Evolutionary conservation across 306 rosid genomes (phyloP), one percentile per base, ranked within the genome.

Genomic region (Canavalia ensiformis): DNA sequence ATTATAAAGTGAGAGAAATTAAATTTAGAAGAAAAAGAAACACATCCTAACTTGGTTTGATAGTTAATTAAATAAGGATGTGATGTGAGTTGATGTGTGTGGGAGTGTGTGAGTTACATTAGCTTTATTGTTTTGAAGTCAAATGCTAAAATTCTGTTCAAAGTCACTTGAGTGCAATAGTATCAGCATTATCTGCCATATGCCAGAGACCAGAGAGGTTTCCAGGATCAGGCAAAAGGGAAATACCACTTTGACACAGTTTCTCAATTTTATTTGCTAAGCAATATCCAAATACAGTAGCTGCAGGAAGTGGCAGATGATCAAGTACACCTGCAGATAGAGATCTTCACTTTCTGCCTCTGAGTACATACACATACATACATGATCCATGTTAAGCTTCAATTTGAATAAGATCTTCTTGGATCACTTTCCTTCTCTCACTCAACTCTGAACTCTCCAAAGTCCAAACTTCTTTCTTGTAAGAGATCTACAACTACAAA

Each of bases 241-340:
- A 66, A 81, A 86, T 29, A 59, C 75, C 85, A 72, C 87, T 84
- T 81, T 81, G 81, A 82, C 85, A 85, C 87, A 81, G 80, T 80
- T 77, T 80, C 86, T 86, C 74, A 86, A 82, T 72, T 92, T 81
- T 47, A 74, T 83, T 62, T 82, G 81, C 82, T 33, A 88, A 85
- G 88, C 77, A 81, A 81, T 63, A 67, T 82, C 92, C 89, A 84
- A 80, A 84, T 77, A 88, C 86, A 82, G 91, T 62, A 87, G 74
- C 72, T 76, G 76, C 91, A 73, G 72, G 18, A 44, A 64, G 68
- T 79, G 78, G 78, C 82, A 74, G 77, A 50, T 68, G 84, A 82
- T 18, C 25, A 18, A 88, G 87, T 86, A 80, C 88, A 77, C 89
- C 82, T 87, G 82, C 81, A 74, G 75, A 78, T 76, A 68, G 70